Conservation (phyloP, 164 flowering plant genomes). For the Akebia trifoliata region DNA sequence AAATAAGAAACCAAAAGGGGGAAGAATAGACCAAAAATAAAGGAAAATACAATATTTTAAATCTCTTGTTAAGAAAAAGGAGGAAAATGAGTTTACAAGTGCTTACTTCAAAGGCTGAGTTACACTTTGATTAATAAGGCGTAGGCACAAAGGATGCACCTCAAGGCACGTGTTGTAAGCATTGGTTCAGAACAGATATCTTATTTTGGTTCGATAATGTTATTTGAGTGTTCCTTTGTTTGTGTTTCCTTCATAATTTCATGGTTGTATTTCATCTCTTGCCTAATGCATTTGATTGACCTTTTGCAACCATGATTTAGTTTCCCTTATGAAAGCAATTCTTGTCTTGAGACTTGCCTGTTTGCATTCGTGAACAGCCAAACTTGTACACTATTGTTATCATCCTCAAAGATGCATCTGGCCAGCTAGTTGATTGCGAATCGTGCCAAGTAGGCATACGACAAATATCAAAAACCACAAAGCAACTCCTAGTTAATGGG, state of each 20-base stretch:
- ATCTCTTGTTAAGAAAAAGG: no score
- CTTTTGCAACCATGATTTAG: background rate
- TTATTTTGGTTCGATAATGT: background rate
- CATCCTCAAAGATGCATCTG: constrained; percentile 77
- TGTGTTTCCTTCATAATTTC: background rate
- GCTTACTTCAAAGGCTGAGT: no score
- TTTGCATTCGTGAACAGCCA: constrained; percentile 51
- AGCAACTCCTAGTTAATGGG: constrained; percentile 89
- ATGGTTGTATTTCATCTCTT: background rate
- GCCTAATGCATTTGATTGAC: background rate
- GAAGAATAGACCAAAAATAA: no score
- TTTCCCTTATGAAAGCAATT: background rate
- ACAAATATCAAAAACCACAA: constrained; percentile 67
- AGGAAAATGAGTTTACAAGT: no score
- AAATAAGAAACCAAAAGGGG: no score
- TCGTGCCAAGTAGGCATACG: constrained; percentile 90
- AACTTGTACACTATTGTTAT: constrained; percentile 75
- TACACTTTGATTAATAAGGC: no score
- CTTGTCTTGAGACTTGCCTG: constrained; percentile 2
- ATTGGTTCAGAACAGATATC: no score
- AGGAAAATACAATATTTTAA: no score
- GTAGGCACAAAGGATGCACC: no score
- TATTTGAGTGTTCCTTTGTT: background rate
- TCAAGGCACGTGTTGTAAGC: no score
- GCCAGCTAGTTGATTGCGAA: constrained; percentile 75